Evolutionary conservation across 2,329 filamentous ascomycete genomes (phyloP), one percentile per base, ranked within the genome.

Genomic region (Balansia obtecta): DNA sequence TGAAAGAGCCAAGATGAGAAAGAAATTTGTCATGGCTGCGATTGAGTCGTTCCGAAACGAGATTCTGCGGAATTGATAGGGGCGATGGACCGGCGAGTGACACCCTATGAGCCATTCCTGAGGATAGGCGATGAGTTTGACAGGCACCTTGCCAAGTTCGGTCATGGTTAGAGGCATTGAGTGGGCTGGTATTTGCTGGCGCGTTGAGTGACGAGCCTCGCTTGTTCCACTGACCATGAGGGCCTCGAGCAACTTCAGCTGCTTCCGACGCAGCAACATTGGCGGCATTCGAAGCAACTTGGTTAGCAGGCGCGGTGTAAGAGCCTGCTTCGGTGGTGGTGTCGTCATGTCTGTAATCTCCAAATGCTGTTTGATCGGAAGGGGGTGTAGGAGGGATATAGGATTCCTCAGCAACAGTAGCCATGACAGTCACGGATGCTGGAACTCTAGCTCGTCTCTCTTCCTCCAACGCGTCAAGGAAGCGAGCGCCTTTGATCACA

Each of bases 1-100:
- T 91, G 64, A 97, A 95, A 4, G 88, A 94, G 47, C 88, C 91
- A 48, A 98, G 79, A 61, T 90, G 86, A 7, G 90, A 93, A 49
- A 98, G 72, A 61, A 97, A 95, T 8, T 80, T 80, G 68, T 97
- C 90, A 68, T 96, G 89, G 47, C 83, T 86, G 46, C 78, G 74
- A 60, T 82, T 85, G 46, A 97, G 77, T 57, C 83, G 83, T 64
- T 90, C 86, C 2, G 90, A 95, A 34, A 93, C 87, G 53, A 96
- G 74, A 59, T 86, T 85, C 53, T 82, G 79, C 54, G 82, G 79
- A 54, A 77, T 76, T 34, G 76, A 76, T 37, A 76, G 70, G 40
- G 80, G 75, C 43, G 83, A 80, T 32, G 81, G 80, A 33, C 81
- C 80, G n/a, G 77, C 81, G 59, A 88, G 78, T 37, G 88, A 94